Percentiles rank a stretch among this genome's conserved stretches.
Evolutionary conservation across 2,329 filamentous ascomycete genomes (phyloP).

Genomic region (Chaetomium sp.): DNA sequence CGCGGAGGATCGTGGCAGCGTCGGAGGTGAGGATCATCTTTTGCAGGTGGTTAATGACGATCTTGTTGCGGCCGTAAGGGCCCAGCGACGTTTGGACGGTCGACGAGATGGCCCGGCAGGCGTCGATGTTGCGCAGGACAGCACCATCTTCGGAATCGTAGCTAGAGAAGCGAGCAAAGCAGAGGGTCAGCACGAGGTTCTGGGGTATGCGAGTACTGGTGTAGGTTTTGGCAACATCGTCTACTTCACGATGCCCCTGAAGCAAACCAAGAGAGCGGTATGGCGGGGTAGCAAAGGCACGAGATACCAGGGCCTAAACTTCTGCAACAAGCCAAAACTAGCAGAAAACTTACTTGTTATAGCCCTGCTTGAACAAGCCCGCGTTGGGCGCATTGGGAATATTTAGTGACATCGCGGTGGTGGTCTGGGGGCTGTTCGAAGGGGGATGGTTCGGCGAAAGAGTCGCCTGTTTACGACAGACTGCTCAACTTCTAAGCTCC

Average conservation of each 20-base stretch:
- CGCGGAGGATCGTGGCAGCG: slow-evolving; percentile 91
- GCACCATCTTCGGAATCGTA: slow-evolving; percentile 99
- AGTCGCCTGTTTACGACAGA: slow-evolving; percentile 5
- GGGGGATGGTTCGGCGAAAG: slow-evolving; percentile 2
- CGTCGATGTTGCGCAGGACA: slow-evolving; percentile 96
- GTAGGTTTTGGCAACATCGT: no score
- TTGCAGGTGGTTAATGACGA: slow-evolving; percentile 98
- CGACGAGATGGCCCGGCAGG: slow-evolving; percentile 89
- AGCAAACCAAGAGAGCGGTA: neutral
- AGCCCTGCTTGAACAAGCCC: slow-evolving; percentile 91
- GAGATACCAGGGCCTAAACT: neutral
- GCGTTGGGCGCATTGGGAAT: slow-evolving; percentile 91
- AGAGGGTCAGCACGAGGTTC: slow-evolving; percentile 25
- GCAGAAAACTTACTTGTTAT: slow-evolving; percentile 71
- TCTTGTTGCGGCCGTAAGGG: slow-evolving; percentile 97
- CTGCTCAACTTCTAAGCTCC: slow-evolving; percentile 10
- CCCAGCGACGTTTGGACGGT: slow-evolving; percentile 97
- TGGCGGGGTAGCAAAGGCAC: slow-evolving; percentile 22
- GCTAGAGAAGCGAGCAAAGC: slow-evolving; percentile 44
- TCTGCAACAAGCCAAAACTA: neutral
- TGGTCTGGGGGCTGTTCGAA: slow-evolving; percentile 5
- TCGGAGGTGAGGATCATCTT: slow-evolving; percentile 99
- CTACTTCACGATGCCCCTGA: no score
- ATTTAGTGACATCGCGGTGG: slow-evolving; percentile 75
- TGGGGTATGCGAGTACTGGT: neutral